A percentile compares a stretch with the other conserved stretches of the same genome.
Conservation (phyloP, 441 rosid genomes). For the Pelargonium cotyledonis region DNA sequence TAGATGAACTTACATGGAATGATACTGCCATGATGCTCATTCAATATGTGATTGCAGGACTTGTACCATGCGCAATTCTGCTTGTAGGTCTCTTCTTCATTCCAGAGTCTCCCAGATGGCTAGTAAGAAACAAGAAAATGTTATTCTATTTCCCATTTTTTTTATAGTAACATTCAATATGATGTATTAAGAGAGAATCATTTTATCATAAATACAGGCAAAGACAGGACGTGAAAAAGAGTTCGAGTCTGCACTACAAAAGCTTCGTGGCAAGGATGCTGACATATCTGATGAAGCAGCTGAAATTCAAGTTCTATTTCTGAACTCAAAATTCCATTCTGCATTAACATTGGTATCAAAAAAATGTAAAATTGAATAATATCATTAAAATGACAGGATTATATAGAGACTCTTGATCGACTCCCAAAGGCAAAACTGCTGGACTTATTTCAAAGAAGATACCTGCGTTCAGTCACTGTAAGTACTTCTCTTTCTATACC, state of each 20-base stretch:
- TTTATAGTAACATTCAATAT: background rate
- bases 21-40: background rate
- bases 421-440: conserved; percentile 28
- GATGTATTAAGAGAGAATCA: background rate
- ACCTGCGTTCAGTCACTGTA: conserved; percentile 35
- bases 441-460: conserved; percentile 31
- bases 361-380: background rate
- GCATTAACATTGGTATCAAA: background rate
- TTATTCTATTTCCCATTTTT: background rate
- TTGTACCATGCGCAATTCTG: conserved; percentile 33
- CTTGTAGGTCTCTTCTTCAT: conserved; percentile 34
- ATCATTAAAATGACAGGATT: conserved; percentile 26
- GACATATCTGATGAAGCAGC: conserved; percentile 35
- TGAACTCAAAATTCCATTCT: background rate
- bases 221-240: conserved; percentile 31
- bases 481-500: conserved; percentile 12
- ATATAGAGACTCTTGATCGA: conserved; percentile 23
- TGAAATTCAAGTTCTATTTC: conserved; percentile 30
- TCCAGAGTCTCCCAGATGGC: conserved; percentile 60
- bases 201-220: conserved; percentile 25
- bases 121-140: conserved; percentile 26
- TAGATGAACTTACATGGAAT: conserved; percentile 1
- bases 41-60: conserved; percentile 27
- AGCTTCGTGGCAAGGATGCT: conserved; percentile 34
- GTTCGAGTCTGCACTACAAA: conserved; percentile 31